Evolutionary conservation across 2,329 filamentous ascomycete species (phyloP), one percentile per base, ranked within the genome.

Genomic region (Penicillium brasilianum): DNA sequence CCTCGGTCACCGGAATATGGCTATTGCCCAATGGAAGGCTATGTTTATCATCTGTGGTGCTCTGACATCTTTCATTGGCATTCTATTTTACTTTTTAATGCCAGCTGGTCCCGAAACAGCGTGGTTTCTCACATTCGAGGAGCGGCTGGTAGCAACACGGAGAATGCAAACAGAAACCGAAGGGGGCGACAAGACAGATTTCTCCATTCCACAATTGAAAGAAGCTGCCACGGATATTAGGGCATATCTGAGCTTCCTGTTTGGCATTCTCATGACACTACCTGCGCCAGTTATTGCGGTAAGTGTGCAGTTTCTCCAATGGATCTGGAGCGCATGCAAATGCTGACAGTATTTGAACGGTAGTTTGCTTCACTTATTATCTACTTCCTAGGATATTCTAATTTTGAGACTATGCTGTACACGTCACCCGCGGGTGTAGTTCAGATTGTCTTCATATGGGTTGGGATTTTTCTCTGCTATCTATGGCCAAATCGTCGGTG

Each of bases 321-420:
- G 34, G 34, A 36, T 14, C 34, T 36, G 34, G 34, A 36, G 2
- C 34, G 34, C 13, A 36, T 37, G 28, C 25, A 36, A 11, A 56
- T 32, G 25, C 55, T 67, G 56, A 66, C 43, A 46, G n/a, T 41
- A 9, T 48, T 49, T 59, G 4, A 16, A 36, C 13, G 30, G 18
- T 55, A 80, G 76, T 84, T 84, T 62, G 80, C 81, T 3, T 82
- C 80, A 2, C 74, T 83, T 4, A 77, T 84, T 20, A 84, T 84
- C 67, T 78, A 79, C 41, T 72, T 68, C 30, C 72, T 83, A 8
- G 80, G 80, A 1, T 83, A 82, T 68, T 68, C 73, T 36, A 73
- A 77, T 34, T 77, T 74, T 22, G 64, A 82, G 22, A 84, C 82
- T 1, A 76, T 84, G 71, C 75, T 84, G 1, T 80, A 80, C 34